These are phyloP conservation scores for Podospora pseudoanserina DNA, from an alignment of 495 filamentous ascomycete species.

Conservation along the genomic window DNA sequence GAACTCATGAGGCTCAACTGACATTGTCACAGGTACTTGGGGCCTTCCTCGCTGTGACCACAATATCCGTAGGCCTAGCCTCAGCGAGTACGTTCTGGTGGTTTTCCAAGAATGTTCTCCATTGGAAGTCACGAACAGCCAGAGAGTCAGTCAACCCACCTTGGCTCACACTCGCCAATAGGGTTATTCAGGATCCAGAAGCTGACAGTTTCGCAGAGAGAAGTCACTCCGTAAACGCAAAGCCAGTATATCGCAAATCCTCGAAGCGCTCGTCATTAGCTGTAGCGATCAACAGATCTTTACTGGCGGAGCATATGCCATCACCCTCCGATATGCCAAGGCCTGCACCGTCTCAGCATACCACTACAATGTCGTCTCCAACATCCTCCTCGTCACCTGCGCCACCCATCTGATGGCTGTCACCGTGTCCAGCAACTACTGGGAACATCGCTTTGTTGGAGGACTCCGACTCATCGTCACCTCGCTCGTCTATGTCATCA, in stretches of 20 bases:
- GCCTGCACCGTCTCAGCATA: slow-evolving; percentile 41
- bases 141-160: not conserved
- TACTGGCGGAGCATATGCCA: slow-evolving; percentile 38
- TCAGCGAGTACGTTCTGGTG: slow-evolving; percentile 23
- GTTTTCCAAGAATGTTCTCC: slow-evolving; percentile 22
- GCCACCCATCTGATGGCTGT: slow-evolving; percentile 40
- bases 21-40: slow-evolving; percentile 20
- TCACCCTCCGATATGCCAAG: slow-evolving; percentile 35
- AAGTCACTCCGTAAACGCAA: slow-evolving; percentile 5
- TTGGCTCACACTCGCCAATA: no score
- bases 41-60: slow-evolving; percentile 22
- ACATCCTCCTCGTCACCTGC: slow-evolving; percentile 40
- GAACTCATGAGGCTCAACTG: not conserved
- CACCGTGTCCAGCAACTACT: slow-evolving; percentile 36
- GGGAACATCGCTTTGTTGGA: slow-evolving; percentile 31
- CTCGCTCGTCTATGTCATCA: slow-evolving; percentile 26
- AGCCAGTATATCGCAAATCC: slow-evolving; percentile 29
- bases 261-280: slow-evolving; percentile 35
- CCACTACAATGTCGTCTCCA: slow-evolving; percentile 42
- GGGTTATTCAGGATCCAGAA: no score
- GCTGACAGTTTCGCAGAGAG: slow-evolving; percentile 6
- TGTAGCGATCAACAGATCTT: slow-evolving; percentile 45
- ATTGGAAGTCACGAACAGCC: not conserved
- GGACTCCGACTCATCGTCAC: slow-evolving; percentile 28
- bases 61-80: slow-evolving; percentile 14